Evolutionary conservation across 23 red algal species (phyloP).

Genomic region (Gracilariopsis chorda): DNA sequence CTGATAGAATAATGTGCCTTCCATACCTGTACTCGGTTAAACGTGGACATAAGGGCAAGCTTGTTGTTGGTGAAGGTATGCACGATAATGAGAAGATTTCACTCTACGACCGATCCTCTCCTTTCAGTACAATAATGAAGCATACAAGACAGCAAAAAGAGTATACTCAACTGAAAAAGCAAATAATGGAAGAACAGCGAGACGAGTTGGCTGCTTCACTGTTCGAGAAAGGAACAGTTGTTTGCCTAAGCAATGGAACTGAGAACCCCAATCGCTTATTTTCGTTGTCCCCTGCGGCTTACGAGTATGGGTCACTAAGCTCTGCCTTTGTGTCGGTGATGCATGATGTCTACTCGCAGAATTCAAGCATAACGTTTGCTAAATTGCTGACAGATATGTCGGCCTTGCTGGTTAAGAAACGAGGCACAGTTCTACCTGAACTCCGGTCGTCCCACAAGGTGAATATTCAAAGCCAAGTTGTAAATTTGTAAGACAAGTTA

Average conservation of each 20-base stretch:
- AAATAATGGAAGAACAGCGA: constrained; percentile 15
- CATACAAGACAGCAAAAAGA: neutral
- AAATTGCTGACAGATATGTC: constrained; percentile 25
- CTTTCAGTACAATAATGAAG: neutral
- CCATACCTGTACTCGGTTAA: constrained; percentile 27
- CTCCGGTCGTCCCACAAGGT: neutral
- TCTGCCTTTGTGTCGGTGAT: constrained; percentile 21
- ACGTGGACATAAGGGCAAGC: neutral
- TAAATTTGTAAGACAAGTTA: too few species aligned
- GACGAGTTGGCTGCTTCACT: neutral
- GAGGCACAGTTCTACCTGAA: neutral
- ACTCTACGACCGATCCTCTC: neutral
- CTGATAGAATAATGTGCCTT: constrained; percentile 10
- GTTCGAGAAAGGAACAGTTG: constrained; percentile 38
- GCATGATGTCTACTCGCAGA: neutral
- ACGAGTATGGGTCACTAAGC: neutral
- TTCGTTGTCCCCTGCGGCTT: neutral
- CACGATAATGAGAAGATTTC: neutral
- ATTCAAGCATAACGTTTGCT: neutral
- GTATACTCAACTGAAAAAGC: neutral
- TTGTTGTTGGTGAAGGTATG: neutral
- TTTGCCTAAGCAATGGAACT: neutral
- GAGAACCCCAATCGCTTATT: neutral
- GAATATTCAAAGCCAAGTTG: neutral
- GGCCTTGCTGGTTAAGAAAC: neutral